Conservation (phyloP, 371 early-diverging fungal genomes). For the Mucor sp. region DNA sequence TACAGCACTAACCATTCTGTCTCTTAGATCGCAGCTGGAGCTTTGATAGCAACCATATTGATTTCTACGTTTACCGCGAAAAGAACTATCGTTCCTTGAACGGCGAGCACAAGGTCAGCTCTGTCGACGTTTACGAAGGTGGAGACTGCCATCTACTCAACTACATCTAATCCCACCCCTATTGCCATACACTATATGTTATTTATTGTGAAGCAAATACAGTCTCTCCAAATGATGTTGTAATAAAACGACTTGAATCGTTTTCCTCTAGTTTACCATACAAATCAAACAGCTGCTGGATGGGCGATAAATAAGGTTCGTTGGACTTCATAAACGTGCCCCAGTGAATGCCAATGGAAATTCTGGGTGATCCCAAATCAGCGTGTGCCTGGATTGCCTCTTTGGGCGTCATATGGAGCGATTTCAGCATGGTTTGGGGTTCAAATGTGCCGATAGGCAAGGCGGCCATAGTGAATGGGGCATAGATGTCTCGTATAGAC, state of each 20-base stretch:
- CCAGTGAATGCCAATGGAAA: conserved; percentile 66
- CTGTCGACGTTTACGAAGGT: conserved; percentile 50
- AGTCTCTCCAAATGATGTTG: conserved; percentile 33
- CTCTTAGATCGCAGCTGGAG: conserved; percentile 51
- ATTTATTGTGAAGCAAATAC: not conserved
- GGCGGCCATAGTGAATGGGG: conserved; percentile 57
- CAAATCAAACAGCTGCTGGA: conserved; percentile 5
- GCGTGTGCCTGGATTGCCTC: conserved; percentile 58
- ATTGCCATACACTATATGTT: not conserved
- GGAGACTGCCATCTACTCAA: conserved; percentile 49
- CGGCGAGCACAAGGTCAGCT: conserved; percentile 30
- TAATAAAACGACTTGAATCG: conserved; percentile 33
- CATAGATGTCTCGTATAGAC: conserved; percentile 54
- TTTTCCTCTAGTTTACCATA: not conserved
- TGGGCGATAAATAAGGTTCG: conserved; percentile 16
- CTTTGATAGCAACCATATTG: conserved; percentile 47
- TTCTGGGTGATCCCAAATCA: conserved; percentile 41
- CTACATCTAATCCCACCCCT: conserved; percentile 18
- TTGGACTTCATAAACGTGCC: conserved; percentile 42
- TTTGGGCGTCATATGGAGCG: conserved; percentile 58
- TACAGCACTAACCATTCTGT: not conserved
- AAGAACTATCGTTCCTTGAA: conserved; percentile 39
- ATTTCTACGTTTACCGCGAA: conserved; percentile 44
- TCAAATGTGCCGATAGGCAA: conserved; percentile 63
- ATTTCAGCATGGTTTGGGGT: conserved; percentile 48